Evolutionary conservation across 176 grass and related monocot genomes (phyloP).

Genomic region (Dactylis glomerata): DNA sequence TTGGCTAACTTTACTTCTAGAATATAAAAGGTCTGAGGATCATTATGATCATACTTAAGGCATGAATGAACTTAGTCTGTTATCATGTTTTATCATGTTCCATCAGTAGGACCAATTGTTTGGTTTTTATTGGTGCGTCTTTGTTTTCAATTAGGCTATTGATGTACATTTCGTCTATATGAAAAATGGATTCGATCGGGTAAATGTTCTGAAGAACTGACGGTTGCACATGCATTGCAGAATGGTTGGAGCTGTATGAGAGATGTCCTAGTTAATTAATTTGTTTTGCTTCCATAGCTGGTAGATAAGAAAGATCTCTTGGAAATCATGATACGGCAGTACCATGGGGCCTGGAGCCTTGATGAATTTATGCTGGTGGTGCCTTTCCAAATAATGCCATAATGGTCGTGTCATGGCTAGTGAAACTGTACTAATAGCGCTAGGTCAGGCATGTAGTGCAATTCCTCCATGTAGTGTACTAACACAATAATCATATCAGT

Average conservation of each 20-base stretch:
- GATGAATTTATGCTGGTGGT: constrained; percentile 24
- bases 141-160: not conserved
- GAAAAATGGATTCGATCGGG: not conserved
- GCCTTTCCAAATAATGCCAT: constrained; percentile 27
- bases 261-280: not conserved
- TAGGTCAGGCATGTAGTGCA: constrained; percentile 10
- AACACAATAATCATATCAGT: not conserved
- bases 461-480: constrained; percentile 9
- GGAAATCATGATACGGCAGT: constrained; percentile 24
- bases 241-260: not conserved
- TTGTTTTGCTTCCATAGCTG: not conserved
- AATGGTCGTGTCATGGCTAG: constrained; percentile 8
- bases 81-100: not conserved
- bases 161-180: not conserved
- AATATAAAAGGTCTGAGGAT: not conserved
- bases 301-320: not conserved
- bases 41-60: not conserved
- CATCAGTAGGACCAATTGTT: not conserved
- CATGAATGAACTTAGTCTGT: too few species aligned
- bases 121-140: not conserved
- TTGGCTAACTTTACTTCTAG: not conserved
- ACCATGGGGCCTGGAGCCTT: not conserved
- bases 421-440: constrained; percentile 23
- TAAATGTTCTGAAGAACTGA: not conserved
- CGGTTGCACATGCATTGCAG: not conserved